Evolutionary conservation across 441 rosid species (phyloP).

Genomic region (Croton setiger): DNA sequence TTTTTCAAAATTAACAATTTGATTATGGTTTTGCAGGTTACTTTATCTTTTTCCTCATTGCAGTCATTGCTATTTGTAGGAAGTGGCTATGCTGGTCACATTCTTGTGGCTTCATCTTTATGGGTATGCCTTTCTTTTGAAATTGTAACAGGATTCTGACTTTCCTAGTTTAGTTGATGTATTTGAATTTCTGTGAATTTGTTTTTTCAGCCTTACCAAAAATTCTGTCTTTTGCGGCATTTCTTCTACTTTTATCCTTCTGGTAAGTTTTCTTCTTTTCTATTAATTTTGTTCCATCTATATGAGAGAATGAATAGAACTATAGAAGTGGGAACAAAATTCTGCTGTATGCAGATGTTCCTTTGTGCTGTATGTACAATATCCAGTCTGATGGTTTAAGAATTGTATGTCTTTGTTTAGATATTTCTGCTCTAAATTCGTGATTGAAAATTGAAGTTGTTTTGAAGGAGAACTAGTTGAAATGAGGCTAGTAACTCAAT

Average conservation of each 20-base stretch:
- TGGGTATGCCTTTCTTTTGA: constrained; percentile 44
- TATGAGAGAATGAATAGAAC: constrained; percentile 5
- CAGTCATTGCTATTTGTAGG: constrained; percentile 56
- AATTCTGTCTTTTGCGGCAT: constrained; percentile 45
- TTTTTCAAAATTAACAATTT: constrained; percentile 1
- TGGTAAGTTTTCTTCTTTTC: constrained; percentile 36
- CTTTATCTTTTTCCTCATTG: constrained; percentile 49
- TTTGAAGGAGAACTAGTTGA: not conserved
- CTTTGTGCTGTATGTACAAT: not conserved
- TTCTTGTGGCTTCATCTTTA: constrained; percentile 67
- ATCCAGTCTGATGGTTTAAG: constrained; percentile 1
- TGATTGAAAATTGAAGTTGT: not conserved
- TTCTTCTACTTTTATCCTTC: constrained; percentile 71
- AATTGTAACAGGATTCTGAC: not conserved
- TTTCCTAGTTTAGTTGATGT: not conserved
- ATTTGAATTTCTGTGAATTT: constrained; percentile 6
- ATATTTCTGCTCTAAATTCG: not conserved
- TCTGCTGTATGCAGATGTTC: not conserved
- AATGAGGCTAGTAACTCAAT: not conserved
- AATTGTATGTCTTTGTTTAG: not conserved
- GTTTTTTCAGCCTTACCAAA: constrained; percentile 30
- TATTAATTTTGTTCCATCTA: not conserved
- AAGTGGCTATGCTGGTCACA: constrained; percentile 72
- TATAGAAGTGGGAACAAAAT: not conserved
- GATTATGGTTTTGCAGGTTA: constrained; percentile 44